Base-by-base conservation (phyloP, 208 protist genomes). In the Trypanosoma rangeli region DNA sequence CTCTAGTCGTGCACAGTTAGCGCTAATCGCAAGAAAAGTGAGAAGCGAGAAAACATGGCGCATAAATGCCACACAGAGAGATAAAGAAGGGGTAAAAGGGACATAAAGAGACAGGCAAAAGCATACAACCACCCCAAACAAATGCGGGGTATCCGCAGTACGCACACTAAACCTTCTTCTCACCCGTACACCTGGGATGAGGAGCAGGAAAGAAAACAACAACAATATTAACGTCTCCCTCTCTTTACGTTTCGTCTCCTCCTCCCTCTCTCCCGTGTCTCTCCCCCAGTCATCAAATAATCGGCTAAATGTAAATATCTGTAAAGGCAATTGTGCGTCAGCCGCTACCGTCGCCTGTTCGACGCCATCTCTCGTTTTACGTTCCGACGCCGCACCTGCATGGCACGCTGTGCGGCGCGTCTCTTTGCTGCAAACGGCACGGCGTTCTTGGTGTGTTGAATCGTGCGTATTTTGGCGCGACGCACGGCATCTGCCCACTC, bases 401-500 rank as follows among this genome's bases (percentile, higher is more conserved):
- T 58, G 33, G 72, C 37, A 5, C 76, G 69, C 54, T 79, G 74
- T 57, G 78, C 67, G 1, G 75, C 66, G 29, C 89, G 82, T 59
- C 84, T 78, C 74, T 91, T 88, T 12, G 85, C 81, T 20, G 86
- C 86, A 46, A 88, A 82, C 0, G 84, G 89, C 37, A 91, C 74
- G 2, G 85, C 80, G 79, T 88, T 79, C 66, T 92, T 84, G 5
- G 82, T 90, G 58, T 94, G 85, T 49, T 83, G 76, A 52, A 92
- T 77, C 44, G 84, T 92, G 55, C 75, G 74, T 13, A 83, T 77
- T 16, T 79, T 77, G 7, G 89, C 89, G 48, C 78, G 83, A 9
- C 83, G 79, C 29, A 94, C 89, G 13, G 89, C 89, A 26, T 89
- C 84, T 7, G 84, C 82, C 89, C 89, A 94, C 64, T 94, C 79